These are phyloP conservation scores for Xylaria sp. DNA, from an alignment of 2,329 filamentous ascomycete genomes.

Conservation along the genomic window DNA sequence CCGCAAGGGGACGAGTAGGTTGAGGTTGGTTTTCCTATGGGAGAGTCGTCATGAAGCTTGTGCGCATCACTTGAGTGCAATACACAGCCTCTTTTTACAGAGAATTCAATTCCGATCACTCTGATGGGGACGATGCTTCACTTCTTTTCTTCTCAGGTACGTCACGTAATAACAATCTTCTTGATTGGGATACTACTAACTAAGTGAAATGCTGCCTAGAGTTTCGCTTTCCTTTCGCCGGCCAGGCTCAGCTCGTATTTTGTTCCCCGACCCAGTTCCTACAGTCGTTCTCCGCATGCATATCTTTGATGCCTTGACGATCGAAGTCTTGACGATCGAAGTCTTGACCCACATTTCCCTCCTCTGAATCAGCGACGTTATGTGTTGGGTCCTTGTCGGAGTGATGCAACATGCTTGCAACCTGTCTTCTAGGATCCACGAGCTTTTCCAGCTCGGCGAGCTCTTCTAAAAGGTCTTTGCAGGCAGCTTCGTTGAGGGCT, in stretches of 20 bases:
- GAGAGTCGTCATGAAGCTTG: conserved; percentile 95
- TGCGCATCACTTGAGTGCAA: conserved; percentile 90
- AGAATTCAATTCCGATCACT: conserved; percentile 92
- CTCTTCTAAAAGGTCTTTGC: conserved; percentile 36
- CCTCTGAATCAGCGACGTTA: not conserved
- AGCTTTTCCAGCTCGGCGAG: conserved; percentile 35
- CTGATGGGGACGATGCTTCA: conserved; percentile 80
- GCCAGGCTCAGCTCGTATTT: not conserved
- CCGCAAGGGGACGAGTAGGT: conserved; percentile 43
- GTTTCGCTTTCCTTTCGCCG: not conserved
- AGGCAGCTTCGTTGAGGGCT: conserved; percentile 30
- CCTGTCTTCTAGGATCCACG: conserved; percentile 30
- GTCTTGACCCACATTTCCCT: not conserved
- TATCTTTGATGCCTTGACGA: not conserved
- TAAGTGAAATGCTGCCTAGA: conserved; percentile 15
- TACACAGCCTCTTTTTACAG: conserved; percentile 73
- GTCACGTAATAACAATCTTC: conserved; percentile 29
- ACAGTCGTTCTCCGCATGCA: not conserved
- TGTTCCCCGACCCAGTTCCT: not conserved
- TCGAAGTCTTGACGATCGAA: not conserved
- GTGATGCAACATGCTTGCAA: conserved; percentile 26
- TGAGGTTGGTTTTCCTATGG: conserved; percentile 69
- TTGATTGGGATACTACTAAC: conserved; percentile 41
- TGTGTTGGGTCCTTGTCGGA: conserved; percentile 24
- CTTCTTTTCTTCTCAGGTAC: conserved; percentile 45